Conservation (phyloP, 805 yeast species). For the Wickerhamomyces pijperi region DNA sequence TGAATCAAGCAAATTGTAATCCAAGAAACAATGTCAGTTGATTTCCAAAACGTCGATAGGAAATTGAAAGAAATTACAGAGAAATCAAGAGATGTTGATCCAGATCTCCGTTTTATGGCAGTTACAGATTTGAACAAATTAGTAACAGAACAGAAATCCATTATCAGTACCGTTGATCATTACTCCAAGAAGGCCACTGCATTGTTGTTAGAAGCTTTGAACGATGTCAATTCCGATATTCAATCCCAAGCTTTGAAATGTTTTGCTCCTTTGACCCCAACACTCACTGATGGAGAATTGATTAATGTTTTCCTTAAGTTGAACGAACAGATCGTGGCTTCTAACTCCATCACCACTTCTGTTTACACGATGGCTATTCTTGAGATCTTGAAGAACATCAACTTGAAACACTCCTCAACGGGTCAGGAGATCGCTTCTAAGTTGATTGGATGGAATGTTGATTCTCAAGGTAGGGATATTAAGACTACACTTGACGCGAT, state of each 20-base stretch:
- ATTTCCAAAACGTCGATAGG: conserved; percentile 19
- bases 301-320: conserved; percentile 10
- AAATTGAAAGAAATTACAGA: conserved; percentile 21
- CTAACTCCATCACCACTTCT: conserved; percentile 18
- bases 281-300: conserved; percentile 16
- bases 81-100: conserved; percentile 55
- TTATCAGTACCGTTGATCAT: conserved; percentile 18
- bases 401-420: conserved; percentile 13
- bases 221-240: conserved; percentile 60
- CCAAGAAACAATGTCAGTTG: conserved; percentile 14
- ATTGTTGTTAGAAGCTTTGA: conserved; percentile 31
- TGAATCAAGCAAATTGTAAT: no score
- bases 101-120: conserved; percentile 81
- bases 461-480: conserved; percentile 23
- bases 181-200: conserved; percentile 26
- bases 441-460: conserved; percentile 19
- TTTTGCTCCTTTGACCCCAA: conserved; percentile 26
- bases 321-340: conserved; percentile 10
- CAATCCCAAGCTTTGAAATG: conserved; percentile 64
- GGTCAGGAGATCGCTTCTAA: conserved; percentile 23
- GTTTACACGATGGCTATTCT: conserved; percentile 18
- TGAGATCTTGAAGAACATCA: conserved; percentile 16
- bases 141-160: conserved; percentile 19
- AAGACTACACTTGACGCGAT: conserved; percentile 40
- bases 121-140: conserved; percentile 55